Conservation (phyloP, 2,329 filamentous ascomycete genomes). For the Akanthomyces lecanii region DNA sequence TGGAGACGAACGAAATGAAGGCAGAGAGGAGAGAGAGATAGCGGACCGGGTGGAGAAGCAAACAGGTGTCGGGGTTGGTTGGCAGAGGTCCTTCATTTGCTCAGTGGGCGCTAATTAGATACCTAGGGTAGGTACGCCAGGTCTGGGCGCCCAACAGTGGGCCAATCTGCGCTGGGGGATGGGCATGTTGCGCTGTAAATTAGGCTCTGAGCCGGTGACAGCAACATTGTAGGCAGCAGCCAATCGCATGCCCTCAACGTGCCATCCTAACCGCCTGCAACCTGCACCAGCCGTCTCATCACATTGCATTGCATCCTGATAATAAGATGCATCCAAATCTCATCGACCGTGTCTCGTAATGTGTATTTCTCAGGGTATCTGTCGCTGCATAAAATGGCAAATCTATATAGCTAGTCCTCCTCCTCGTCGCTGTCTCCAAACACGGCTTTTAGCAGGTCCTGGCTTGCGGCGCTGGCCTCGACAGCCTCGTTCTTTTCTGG, state of each 20-base stretch:
- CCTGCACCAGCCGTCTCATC: not conserved
- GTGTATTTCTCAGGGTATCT: constrained; percentile 3
- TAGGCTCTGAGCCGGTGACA: no score
- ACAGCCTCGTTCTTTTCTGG: constrained; percentile 64
- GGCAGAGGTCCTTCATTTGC: not conserved
- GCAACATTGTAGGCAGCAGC: not conserved
- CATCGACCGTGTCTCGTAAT: not conserved
- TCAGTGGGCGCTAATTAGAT: constrained; percentile 2
- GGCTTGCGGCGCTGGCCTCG: constrained; percentile 68
- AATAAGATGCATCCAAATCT: not conserved
- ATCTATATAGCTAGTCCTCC: constrained; percentile 17
- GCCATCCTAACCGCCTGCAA: not conserved
- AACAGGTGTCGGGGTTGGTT: constrained; percentile 3
- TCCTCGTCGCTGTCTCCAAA: constrained; percentile 86
- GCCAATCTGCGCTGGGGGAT: not conserved
- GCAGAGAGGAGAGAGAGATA: constrained; percentile 1
- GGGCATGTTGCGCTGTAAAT: not conserved
- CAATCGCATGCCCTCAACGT: not conserved
- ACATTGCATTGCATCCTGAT: not conserved
- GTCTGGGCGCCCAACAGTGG: not conserved
- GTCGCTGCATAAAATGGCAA: not conserved
- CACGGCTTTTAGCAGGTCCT: constrained; percentile 84
- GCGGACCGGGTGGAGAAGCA: constrained; percentile 5
- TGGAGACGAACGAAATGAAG: constrained; percentile 16
- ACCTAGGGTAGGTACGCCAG: not conserved